Evolutionary conservation across 805 yeast genomes (phyloP), one percentile per base, ranked within the genome.

Genomic region (Candida wancherniae): DNA sequence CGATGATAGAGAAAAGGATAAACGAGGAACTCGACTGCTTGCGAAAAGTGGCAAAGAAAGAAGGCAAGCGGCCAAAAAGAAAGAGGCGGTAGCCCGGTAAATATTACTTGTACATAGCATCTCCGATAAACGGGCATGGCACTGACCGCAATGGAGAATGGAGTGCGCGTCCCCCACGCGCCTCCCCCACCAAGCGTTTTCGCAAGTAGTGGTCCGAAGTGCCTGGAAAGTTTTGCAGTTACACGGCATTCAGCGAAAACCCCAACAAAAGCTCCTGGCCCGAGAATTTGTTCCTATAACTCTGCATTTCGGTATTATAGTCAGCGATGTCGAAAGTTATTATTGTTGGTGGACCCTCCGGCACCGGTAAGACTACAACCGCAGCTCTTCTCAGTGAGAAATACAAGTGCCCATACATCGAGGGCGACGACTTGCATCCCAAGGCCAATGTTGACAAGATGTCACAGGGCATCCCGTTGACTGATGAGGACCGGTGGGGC

Each of bases 331-430:
- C 50, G 10, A 35, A 52, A 1, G 74, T 77, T 2, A 55, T 75
- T 18, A 77, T 87, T 2, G 76, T 90, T 6, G 96, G 94, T 9
- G 98, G 98, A 0, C 95, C 97, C 1, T 88, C 96, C 0, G 97
- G 97, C 6, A 83, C 95, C 2, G 98, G 98, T 1, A 92, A 92
- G 54, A 69, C 94, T 14, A 84, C 96, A 2, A 72, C 83, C 13
- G 94, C 84, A 0, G 60, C 61, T 9, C 48, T 55, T 8, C 48
- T 88, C 13, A 55, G 80, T 0, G 37, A 58, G 13, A 49, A 57
- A 14, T 67, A 75, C 12, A 37, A 55, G 3, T 67, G 80, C 28
- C 67, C 76, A 2, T 87, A 73, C 50, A 55, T 87, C 9, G 98
- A 92, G 55, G 98, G 97, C 4, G 98, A 92, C 54, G 57, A 65